Conservation (phyloP, 2,329 filamentous ascomycete genomes). For the Bipolaris bicolor region DNA sequence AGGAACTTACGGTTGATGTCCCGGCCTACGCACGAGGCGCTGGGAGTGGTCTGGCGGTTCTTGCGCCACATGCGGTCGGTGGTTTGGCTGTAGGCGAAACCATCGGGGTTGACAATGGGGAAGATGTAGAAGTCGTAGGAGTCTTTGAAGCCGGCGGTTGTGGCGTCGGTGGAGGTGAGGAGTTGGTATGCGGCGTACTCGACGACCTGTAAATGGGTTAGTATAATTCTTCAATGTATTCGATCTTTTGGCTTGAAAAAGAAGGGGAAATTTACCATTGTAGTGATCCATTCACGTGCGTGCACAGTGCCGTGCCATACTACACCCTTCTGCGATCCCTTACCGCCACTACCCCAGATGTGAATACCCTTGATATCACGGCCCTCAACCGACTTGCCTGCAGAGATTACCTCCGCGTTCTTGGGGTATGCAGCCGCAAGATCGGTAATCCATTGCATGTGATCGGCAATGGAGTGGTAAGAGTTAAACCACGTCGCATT, state of each 20-base stretch:
- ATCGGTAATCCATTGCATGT: constrained; percentile 43
- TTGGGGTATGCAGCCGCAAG: constrained; percentile 44
- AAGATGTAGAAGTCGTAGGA: constrained; percentile 69
- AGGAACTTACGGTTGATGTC: constrained; percentile 43
- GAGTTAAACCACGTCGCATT: constrained; percentile 46
- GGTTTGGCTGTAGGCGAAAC: constrained; percentile 49
- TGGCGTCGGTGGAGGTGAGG: constrained; percentile 40
- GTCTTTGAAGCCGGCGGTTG: constrained; percentile 56
- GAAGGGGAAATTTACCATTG: constrained; percentile 26
- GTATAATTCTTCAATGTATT: neutral
- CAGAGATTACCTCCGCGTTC: constrained; percentile 45
- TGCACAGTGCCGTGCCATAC: constrained; percentile 50
- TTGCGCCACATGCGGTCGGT: constrained; percentile 50
- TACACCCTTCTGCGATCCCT: constrained; percentile 45
- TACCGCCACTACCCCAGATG: constrained; percentile 48
- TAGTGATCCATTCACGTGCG: constrained; percentile 48
- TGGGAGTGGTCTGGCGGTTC: constrained; percentile 43
- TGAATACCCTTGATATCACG: constrained; percentile 49
- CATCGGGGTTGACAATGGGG: constrained; percentile 49
- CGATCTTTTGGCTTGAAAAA: neutral
- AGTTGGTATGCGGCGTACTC: constrained; percentile 49
- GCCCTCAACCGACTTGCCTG: constrained; percentile 46
- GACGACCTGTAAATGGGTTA: constrained; percentile 27
- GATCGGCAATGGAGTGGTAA: constrained; percentile 47
- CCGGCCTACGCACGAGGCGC: constrained; percentile 43